These are phyloP conservation scores for Aristolochia californica DNA, from an alignment of 164 flowering plant species.

Conservation along the genomic window DNA sequence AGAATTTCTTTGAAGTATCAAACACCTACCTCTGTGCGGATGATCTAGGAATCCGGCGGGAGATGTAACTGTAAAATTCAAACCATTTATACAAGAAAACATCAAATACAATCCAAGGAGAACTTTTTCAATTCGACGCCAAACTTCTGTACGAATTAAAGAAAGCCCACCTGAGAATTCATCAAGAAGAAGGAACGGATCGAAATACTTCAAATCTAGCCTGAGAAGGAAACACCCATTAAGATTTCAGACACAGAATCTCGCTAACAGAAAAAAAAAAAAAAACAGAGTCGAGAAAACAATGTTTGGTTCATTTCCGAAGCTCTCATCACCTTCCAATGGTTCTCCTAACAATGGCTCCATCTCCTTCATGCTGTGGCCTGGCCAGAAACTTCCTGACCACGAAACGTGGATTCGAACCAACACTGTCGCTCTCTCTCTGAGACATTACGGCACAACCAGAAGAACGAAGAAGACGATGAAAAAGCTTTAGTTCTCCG, in stretches of 20 bases:
- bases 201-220: constrained; percentile 65
- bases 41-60: constrained; percentile 94
- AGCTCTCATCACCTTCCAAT: constrained; percentile 46
- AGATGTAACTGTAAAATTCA: constrained; percentile 50
- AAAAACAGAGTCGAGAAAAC: neutral
- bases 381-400: constrained; percentile 44
- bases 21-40: constrained; percentile 72
- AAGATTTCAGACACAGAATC: neutral
- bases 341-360: constrained; percentile 68
- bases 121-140: neutral
- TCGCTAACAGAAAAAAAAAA: neutral
- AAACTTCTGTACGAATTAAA: neutral
- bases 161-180: constrained; percentile 64
- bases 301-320: no score
- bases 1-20: neutral
- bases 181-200: constrained; percentile 79
- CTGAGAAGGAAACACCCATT: constrained; percentile 24
- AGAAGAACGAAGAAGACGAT: no score
- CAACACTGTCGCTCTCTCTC: no score
- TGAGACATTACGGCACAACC: no score
- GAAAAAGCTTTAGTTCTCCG: no score
- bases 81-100: neutral
- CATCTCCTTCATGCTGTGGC: constrained; percentile 62
- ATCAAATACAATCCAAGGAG: neutral
- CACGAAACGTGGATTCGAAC: constrained; percentile 18